phyloP scores from a whole-genome alignment of 768 basidiomycete genomes.

The Hysterangium stoloniferum region DNA sequence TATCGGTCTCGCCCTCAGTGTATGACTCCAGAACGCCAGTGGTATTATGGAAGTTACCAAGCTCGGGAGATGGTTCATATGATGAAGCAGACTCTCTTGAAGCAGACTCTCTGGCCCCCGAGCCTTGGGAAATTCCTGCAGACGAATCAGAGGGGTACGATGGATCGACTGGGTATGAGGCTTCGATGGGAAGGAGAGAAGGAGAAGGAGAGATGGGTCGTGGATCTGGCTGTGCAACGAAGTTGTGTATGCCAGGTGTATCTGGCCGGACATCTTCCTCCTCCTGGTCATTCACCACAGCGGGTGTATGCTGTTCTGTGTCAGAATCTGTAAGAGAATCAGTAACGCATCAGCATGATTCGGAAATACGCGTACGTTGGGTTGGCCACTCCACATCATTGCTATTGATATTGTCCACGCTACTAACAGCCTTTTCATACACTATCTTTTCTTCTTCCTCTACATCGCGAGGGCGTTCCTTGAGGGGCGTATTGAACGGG shows the following conservation, averaged over 20 bases:
- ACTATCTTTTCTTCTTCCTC: constrained; percentile 66
- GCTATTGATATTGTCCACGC: constrained; percentile 25
- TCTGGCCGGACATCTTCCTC: constrained; percentile 1
- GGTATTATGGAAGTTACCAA: constrained; percentile 37
- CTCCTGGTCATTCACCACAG: not conserved
- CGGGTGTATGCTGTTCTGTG: too few relatives aligned
- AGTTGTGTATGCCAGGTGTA: not conserved
- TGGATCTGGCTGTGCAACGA: not conserved
- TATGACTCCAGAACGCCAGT: constrained; percentile 34
- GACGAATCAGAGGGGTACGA: not conserved
- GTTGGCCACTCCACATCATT: constrained; percentile 25
- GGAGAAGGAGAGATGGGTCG: not conserved
- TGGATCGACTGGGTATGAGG: not conserved
- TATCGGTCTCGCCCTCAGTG: constrained; percentile 25
- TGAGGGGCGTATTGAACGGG: constrained; percentile 64
- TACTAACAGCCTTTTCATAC: constrained; percentile 31
- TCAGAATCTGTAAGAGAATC: not conserved
- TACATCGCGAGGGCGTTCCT: constrained; percentile 53
- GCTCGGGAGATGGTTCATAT: constrained; percentile 39
- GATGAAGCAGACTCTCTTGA: constrained; percentile 14
- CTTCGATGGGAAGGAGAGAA: not conserved
- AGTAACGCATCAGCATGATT: not conserved
- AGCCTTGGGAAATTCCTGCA: not conserved
- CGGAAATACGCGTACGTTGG: constrained; percentile 29
- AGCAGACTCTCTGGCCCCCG: not conserved